Evolutionary conservation across 1,284 basidiomycete genomes (phyloP), one percentile per base, ranked within the genome.

Genomic region (Neonothopanus nambi): DNA sequence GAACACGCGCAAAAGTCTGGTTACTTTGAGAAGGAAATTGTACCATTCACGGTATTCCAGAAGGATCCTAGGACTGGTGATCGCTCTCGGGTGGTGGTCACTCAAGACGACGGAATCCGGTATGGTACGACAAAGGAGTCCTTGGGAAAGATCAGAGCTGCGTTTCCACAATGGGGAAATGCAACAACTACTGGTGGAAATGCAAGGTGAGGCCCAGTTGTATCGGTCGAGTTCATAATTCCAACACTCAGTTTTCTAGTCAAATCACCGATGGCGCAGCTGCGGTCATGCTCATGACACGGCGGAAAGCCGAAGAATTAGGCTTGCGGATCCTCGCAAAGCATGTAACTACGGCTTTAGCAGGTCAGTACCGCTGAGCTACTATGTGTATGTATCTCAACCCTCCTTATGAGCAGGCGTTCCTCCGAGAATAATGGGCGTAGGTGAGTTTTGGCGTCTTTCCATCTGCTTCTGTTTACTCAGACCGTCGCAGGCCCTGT

Each of bases 181-280:
- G 70, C 76, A 1, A 80, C 81, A 40, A 93, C 91, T 15, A 95
- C 93, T 5, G 92, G 90, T n/a, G 93, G 93, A 18, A 96, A 95
- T 70, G 91, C 93, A 15, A 45, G 43, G 24, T 26, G 24, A 28
- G 21, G 5, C 5, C 9, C 5, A 20, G 2, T 23, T 42, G 13
- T 21, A 6, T 28, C 15, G 23, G 26, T 3, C 17, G 43, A 30
- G 11, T 17, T 13, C 12, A n/a, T 30, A 9, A 33, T 33, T 33
- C 30, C 30, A 9, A 33, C 8, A 9, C 15, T 40, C 21, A 9
- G 41, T 52, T 56, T 43, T 23, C 8, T 20, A 87, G 82, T 59
- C 89, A 91, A 66, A 80, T 95, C 56, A 94, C 93, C 5, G 93
- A 96, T 64, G 93, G 93, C 17, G 91, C 89, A 7, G 92, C 93